Percentiles rank a stretch among this genome's conserved stretches.
Conservation (phyloP, 139 green algal genomes). For the Nannochloris sp. region DNA sequence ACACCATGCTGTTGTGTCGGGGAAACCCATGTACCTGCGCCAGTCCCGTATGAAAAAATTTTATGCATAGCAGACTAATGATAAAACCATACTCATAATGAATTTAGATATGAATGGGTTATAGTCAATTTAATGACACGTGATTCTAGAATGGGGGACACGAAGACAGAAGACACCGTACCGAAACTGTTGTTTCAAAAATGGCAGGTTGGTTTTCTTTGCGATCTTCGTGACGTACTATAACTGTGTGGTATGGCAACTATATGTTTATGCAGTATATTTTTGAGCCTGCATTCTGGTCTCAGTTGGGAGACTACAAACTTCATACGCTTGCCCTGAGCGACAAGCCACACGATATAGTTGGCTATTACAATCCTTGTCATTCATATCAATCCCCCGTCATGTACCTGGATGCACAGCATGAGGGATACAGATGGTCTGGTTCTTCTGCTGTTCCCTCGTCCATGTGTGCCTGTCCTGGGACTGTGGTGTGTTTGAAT, state of each 20-base stretch:
- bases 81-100: too few relatives aligned
- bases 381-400: neutral
- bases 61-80: too few relatives aligned
- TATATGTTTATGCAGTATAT: constrained; percentile 43
- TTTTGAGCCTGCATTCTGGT: constrained; percentile 75
- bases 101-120: too few relatives aligned
- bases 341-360: constrained; percentile 22
- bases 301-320: constrained; percentile 58
- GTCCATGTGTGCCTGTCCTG: constrained; percentile 7
- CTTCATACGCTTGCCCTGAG: constrained; percentile 43
- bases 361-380: neutral
- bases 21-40: too few relatives aligned
- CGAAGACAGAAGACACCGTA: too few relatives aligned
- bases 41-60: too few relatives aligned
- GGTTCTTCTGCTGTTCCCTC: neutral
- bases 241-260: neutral
- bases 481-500: constrained; percentile 59
- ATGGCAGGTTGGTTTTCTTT: too few relatives aligned
- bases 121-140: too few relatives aligned
- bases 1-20: too few relatives aligned
- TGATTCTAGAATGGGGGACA: too few relatives aligned
- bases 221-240: neutral
- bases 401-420: neutral
- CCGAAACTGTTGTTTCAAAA: too few relatives aligned
- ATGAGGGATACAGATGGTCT: neutral